Base-by-base conservation (phyloP, 345 rosid species). In the Citrus hindsii region DNA sequence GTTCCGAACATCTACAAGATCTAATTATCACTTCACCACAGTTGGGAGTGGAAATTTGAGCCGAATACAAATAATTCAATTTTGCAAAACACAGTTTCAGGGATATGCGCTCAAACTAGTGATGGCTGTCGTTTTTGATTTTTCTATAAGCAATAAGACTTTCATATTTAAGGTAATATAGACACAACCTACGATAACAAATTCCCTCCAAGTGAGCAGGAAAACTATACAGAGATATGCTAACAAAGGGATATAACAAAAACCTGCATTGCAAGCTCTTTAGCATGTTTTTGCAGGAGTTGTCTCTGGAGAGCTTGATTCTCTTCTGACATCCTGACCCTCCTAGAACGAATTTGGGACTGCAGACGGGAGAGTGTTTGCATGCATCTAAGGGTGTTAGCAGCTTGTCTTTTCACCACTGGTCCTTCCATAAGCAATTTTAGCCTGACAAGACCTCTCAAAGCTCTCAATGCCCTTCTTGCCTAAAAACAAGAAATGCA, bases 301-400 rank as follows among this genome's bases (percentile, higher is more conserved):
- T 96, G 99, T 53, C 83, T 88, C 85, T 92, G 99, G 42, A 93
- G 93, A 77, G 97, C 94, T 71, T 89, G 97, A 84, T 92, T 96
- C 90, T 96, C 98, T 84, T 96, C 98, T 2, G 89, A 82, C 95
- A 92, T 90, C 80, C 94, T 88, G 76, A 90, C 75, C 78, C 99
- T 96, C 82, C 97, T 85, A 18, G 88, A 79, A 58, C 88, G 90
- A 84, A 96, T 90, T 78, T 94, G 99, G 64, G 94, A 87, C 78
- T 94, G 99, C 74, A 94, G 91, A 21, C 97, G 92, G 24, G 98
- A 85, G 24, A 94, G 91, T 80, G 95, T 90, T 84, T 94, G 98
- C 98, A 96, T 94, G 84, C 97, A 91, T 32, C 79, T 85, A 9
- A 94, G 87, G 73, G 99, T 92, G 78, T 80, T 90, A 13, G 84